Conservation (phyloP, 805 yeast genomes). For the Wickerhamomyces kurtzmanii region DNA sequence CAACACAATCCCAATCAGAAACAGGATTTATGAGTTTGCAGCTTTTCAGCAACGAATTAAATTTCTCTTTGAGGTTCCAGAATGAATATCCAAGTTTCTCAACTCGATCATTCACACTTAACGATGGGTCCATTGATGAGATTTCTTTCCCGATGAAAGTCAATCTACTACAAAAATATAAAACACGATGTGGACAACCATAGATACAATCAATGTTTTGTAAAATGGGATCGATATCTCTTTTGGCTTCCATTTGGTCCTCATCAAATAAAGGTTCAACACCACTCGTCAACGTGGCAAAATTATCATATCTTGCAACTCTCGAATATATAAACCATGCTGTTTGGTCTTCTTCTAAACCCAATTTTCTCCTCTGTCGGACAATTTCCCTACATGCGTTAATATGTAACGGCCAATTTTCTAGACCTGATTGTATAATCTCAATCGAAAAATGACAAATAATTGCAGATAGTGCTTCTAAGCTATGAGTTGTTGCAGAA, state of each 20-base stretch:
- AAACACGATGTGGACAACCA: constrained; percentile 6
- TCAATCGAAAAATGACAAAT: constrained; percentile 7
- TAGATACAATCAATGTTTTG: constrained; percentile 6
- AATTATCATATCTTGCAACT: constrained; percentile 7
- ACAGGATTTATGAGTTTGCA: not conserved
- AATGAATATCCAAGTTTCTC: not conserved
- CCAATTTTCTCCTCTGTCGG: constrained; percentile 1
- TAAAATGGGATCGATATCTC: constrained; percentile 4
- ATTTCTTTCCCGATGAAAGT: constrained; percentile 1
- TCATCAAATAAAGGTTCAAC: constrained; percentile 6
- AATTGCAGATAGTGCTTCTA: constrained; percentile 6
- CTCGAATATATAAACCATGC: constrained; percentile 7
- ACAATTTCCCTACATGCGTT: constrained; percentile 5
- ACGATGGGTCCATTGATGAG: not conserved
- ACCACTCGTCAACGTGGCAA: constrained; percentile 7
- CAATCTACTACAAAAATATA: constrained; percentile 6
- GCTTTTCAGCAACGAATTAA: not conserved
- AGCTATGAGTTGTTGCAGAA: constrained; percentile 1
- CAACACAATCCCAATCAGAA: constrained; percentile 3
- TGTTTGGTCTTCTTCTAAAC: constrained; percentile 3
- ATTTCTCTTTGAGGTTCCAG: not conserved
- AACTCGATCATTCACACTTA: not conserved
- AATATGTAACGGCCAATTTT: constrained; percentile 7
- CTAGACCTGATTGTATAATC: constrained; percentile 5
- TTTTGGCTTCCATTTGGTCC: constrained; percentile 1